Conservation (phyloP, 1,139 yeast species). For the Candida sanyaensis region DNA sequence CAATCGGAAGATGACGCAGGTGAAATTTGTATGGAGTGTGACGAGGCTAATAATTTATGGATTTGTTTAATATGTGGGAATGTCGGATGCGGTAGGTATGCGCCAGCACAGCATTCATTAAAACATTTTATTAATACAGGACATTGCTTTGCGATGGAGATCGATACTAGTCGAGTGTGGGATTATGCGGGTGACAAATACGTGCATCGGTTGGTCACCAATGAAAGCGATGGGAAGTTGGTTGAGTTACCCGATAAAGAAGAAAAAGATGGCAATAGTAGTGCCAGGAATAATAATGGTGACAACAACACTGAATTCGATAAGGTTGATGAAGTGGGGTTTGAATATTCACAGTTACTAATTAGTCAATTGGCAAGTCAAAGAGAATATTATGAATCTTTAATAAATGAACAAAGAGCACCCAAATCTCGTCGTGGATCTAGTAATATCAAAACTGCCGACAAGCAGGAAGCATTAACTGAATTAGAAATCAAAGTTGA, state of each 20-base stretch:
- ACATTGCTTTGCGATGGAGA: conserved; percentile 93
- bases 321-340: conserved; percentile 56
- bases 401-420: conserved; percentile 44
- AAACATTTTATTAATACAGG: conserved; percentile 76
- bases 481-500: conserved; percentile 39
- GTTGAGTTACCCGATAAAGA: conserved; percentile 62
- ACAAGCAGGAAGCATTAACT: conserved; percentile 11
- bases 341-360: conserved; percentile 78
- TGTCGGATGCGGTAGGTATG: conserved; percentile 63
- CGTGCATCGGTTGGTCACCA: conserved; percentile 83
- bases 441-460: conserved; percentile 5
- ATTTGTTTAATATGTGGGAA: conserved; percentile 50
- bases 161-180: conserved; percentile 87
- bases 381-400: conserved; percentile 75
- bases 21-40: conserved; percentile 41
- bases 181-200: conserved; percentile 92
- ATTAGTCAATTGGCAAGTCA: conserved; percentile 88
- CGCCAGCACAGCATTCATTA: conserved; percentile 78
- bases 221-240: conserved; percentile 81
- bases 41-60: conserved; percentile 36
- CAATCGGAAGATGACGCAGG: conserved; percentile 12
- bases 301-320: conserved; percentile 16
- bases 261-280: conserved; percentile 8
- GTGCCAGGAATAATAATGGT: conserved; percentile 6
- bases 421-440: conserved; percentile 24